Evolutionary conservation across 2,329 filamentous ascomycete genomes (phyloP).

Genomic region (Pseudocercospora cruenta): DNA sequence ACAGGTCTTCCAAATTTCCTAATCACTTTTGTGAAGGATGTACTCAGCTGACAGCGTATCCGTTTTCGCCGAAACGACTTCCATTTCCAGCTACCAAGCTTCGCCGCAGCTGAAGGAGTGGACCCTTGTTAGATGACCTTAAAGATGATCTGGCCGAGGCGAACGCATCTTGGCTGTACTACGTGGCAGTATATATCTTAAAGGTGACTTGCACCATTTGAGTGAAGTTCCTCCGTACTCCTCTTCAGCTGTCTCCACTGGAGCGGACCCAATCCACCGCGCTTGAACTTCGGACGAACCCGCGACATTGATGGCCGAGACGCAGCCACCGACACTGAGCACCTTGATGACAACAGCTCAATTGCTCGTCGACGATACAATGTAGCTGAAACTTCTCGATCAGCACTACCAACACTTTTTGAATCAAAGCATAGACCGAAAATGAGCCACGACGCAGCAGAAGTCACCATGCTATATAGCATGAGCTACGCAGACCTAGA

Average conservation of each 20-base stretch:
- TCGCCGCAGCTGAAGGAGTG: background rate
- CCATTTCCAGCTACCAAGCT: background rate
- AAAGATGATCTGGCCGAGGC: background rate
- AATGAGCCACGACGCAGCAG: background rate
- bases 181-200: background rate
- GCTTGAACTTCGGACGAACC: slow-evolving; percentile 4
- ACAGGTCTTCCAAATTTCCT: background rate
- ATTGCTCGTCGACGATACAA: background rate
- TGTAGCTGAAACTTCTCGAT: background rate
- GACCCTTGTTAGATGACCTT: background rate
- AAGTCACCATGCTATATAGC: slow-evolving; percentile 16
- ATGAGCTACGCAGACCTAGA: slow-evolving; percentile 24
- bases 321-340: background rate
- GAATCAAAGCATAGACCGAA: background rate
- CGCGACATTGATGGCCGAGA: slow-evolving; percentile 16
- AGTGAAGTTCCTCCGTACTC: background rate
- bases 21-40: background rate
- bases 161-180: background rate
- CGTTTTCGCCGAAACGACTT: background rate
- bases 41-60: background rate
- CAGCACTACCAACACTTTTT: background rate
- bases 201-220: background rate
- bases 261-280: background rate
- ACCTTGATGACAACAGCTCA: slow-evolving; percentile 9
- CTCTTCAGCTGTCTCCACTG: slow-evolving; percentile 5